Base-by-base conservation (phyloP, 805 yeast species). In the Sugiyamaella lignohabitans region DNA sequence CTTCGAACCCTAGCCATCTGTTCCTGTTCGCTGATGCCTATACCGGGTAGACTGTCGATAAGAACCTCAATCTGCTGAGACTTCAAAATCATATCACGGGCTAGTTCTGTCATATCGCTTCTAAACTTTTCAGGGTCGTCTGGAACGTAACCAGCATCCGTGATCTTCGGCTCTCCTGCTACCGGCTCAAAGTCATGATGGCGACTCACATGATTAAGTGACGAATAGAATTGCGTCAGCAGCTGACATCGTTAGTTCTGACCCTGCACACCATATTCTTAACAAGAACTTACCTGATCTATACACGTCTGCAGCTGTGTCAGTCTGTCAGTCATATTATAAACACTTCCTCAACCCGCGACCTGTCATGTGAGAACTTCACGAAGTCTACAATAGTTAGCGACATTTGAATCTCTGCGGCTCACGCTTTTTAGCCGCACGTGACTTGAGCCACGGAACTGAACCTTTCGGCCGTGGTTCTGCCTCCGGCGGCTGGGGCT, bases 11-110 rank as follows among this genome's bases (percentile, higher is more conserved):
- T 73, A 22, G 68, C 65, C 61, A 88, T 62, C 64, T 89, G 98
- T 46, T 78, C 82, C 39, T 73, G 76, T 20, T 85, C 84, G 1
- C 89, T 78, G 1, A 84, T 89, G 5, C 94, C 96, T 2, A 87
- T 86, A 10, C 97, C 98, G 0, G 98, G 98, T 38, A 91, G 69
- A 2, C 95, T 79, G 59, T 86, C 94, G 35, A 91, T 88, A 22
- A 91, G 75, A 58, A 85, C 80, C 35, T 86, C 76, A 14, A 91
- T 84, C 62, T 93, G 98, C 56, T 94, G 76, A 3, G 94, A 78
- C 59, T 89, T 89, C 48, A 87, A 66, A 21, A 89, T 85, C 5
- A 91, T 75, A 60, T 91, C 98, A 0, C 85, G 78, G 1, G 95
- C 77, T 5, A 93, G 71, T 60, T 93, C 55, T 78, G 79, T 40